Conservation (phyloP, 805 yeast species). For the Ogataea ramenticola region DNA sequence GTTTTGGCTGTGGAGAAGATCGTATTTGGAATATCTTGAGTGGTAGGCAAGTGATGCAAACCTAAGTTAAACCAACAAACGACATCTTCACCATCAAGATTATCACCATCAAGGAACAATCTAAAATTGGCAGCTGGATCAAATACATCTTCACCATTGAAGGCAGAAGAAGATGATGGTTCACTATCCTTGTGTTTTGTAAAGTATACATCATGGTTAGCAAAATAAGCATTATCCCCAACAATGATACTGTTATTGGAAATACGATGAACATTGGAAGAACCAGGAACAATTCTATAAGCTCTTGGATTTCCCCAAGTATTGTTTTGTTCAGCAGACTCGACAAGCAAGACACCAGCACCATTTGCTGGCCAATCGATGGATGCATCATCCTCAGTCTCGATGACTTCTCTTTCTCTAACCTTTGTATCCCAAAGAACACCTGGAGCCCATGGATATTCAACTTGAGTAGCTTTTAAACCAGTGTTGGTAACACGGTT, state of each 20-base stretch:
- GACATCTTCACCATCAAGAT: conserved; percentile 18
- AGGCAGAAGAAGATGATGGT: conserved; percentile 13
- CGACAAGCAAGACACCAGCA: conserved; percentile 15
- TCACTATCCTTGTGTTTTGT: conserved; percentile 20
- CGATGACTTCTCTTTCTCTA: conserved; percentile 9
- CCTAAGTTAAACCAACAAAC: conserved; percentile 24
- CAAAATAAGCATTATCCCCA: conserved; percentile 11
- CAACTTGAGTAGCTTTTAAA: conserved; percentile 9
- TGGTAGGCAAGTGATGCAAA: conserved; percentile 23
- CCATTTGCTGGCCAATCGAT: conserved; percentile 12
- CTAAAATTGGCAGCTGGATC: conserved; percentile 17
- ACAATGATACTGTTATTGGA: background rate
- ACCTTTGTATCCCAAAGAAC: conserved; percentile 12
- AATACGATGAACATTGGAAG: conserved; percentile 11
- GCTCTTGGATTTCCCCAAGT: conserved; percentile 23
- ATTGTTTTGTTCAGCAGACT: conserved; percentile 16
- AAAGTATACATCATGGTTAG: conserved; percentile 13
- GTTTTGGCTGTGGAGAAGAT: conserved; percentile 20
- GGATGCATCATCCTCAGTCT: conserved; percentile 10
- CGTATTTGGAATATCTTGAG: conserved; percentile 24
- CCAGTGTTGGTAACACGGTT: conserved; percentile 13
- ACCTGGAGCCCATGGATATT: conserved; percentile 22
- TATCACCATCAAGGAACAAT: conserved; percentile 19
- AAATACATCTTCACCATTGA: conserved; percentile 19
- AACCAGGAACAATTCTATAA: conserved; percentile 18